Percentiles rank a stretch among this genome's conserved stretches.
Conservation (phyloP, 352 stramenopile genomes). For the Halophytophthora batemanensis region DNA sequence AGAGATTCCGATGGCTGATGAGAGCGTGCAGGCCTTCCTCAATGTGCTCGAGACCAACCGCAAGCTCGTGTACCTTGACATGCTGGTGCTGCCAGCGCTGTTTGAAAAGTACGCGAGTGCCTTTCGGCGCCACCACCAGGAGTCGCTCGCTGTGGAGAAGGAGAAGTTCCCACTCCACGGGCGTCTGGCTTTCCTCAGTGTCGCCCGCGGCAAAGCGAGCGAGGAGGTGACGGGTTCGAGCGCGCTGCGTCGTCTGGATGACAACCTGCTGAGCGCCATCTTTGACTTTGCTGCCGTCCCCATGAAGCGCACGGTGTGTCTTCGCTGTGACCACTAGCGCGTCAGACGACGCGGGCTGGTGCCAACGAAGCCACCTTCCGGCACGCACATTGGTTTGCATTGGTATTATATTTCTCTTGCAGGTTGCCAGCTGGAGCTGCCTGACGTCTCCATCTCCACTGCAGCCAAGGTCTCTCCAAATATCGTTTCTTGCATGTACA, state of each 20-base stretch:
- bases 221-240: no score
- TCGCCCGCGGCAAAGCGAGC: slow-evolving; percentile 11
- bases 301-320: slow-evolving; percentile 23
- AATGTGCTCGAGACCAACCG: slow-evolving; percentile 22
- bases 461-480: no score
- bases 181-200: slow-evolving; percentile 26
- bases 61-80: slow-evolving; percentile 24
- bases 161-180: slow-evolving; percentile 20
- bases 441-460: no score
- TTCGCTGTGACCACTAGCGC: slow-evolving; percentile 27
- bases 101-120: slow-evolving; percentile 21
- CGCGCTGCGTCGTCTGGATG: slow-evolving; percentile 22
- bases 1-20: slow-evolving; percentile 18
- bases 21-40: slow-evolving; percentile 19
- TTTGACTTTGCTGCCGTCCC: slow-evolving; percentile 24
- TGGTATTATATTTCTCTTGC: no score
- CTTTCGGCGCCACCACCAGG: slow-evolving; percentile 17
- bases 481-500: no score
- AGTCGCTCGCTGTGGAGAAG: slow-evolving; percentile 27
- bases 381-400: no score
- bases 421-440: no score
- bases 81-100: slow-evolving; percentile 15
- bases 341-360: no score
- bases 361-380: no score
- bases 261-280: slow-evolving; percentile 17